Conservation (phyloP, 2,329 filamentous ascomycete genomes). For the Plenodomus lindquistii region DNA sequence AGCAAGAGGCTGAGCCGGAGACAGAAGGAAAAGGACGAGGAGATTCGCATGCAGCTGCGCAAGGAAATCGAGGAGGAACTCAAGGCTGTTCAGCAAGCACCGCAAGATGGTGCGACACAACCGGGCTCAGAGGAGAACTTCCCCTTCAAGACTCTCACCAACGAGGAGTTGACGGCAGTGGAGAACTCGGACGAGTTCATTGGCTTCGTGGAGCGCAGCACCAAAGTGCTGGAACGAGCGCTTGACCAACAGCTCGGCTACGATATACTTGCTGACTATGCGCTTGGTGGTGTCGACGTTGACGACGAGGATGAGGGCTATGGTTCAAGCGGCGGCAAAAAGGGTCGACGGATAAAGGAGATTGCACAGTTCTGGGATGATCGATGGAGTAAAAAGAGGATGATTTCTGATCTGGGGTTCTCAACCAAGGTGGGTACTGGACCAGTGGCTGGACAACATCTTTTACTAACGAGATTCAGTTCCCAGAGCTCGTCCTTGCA, state of each 20-base stretch:
- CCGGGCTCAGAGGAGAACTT: constrained; percentile 60
- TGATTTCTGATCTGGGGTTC: constrained; percentile 94
- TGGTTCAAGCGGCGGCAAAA: constrained; percentile 71
- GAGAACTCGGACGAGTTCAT: constrained; percentile 91
- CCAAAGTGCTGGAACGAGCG: constrained; percentile 94
- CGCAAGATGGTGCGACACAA: constrained; percentile 47
- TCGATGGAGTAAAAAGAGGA: constrained; percentile 94
- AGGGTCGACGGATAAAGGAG: constrained; percentile 78
- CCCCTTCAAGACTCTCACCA: constrained; percentile 76
- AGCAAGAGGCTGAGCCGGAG: constrained; percentile 78
- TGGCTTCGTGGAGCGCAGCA: constrained; percentile 92
- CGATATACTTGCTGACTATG: constrained; percentile 94
- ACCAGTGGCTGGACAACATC: background rate
- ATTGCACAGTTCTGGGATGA: constrained; percentile 93
- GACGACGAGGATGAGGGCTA: constrained; percentile 80
- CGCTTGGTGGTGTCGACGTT: constrained; percentile 73
- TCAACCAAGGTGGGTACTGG: constrained; percentile 71
- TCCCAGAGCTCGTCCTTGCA: constrained; percentile 87
- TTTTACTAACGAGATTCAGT: constrained; percentile 52
- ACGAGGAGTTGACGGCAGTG: constrained; percentile 87
- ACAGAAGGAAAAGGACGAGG: constrained; percentile 83
- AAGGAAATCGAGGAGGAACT: constrained; percentile 93
- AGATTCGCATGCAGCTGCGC: constrained; percentile 80
- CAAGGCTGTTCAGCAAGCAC: constrained; percentile 61
- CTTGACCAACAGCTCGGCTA: constrained; percentile 94